Percentiles rank a stretch among this genome's conserved stretches.
phyloP scores from a whole-genome alignment of 768 basidiomycete species.

The Amanita fuliginea region DNA sequence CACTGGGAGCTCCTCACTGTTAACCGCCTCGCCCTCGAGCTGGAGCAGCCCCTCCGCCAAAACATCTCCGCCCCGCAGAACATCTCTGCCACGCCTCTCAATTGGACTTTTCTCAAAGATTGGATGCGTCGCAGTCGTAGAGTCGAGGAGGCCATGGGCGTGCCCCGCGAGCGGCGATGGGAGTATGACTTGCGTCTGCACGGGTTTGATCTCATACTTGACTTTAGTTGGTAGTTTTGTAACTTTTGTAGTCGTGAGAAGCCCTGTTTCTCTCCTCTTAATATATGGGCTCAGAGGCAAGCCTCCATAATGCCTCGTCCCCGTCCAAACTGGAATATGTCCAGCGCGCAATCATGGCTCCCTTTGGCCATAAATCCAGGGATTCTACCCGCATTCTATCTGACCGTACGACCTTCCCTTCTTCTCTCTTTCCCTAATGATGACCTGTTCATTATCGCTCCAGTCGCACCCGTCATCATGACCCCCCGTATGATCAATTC shows the following conservation, averaged over 20 bases:
- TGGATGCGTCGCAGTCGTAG: background rate
- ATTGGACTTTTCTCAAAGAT: background rate
- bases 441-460: background rate
- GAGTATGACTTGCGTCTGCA: constrained; percentile 66
- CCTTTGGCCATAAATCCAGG: constrained; percentile 56
- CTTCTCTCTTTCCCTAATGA: background rate
- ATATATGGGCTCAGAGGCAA: constrained; percentile 27
- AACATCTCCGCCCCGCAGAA: constrained; percentile 10
- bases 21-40: constrained; percentile 28
- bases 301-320: constrained; percentile 22
- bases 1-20: constrained; percentile 67
- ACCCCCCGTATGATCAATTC: constrained; percentile 74
- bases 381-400: constrained; percentile 67
- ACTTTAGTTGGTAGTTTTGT: constrained; percentile 50
- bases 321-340: constrained; percentile 46
- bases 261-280: constrained; percentile 3
- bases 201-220: constrained; percentile 63
- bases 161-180: constrained; percentile 5
- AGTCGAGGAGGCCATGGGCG: background rate
- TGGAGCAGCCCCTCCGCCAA: constrained; percentile 22
- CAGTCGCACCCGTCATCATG: constrained; percentile 86
- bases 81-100: constrained; percentile 1
- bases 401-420: constrained; percentile 42
- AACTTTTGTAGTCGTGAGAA: constrained; percentile 3
- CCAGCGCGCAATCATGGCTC: constrained; percentile 61